Conservation (phyloP, 2,329 filamentous ascomycete species). For the Venturiaceae sp. region DNA sequence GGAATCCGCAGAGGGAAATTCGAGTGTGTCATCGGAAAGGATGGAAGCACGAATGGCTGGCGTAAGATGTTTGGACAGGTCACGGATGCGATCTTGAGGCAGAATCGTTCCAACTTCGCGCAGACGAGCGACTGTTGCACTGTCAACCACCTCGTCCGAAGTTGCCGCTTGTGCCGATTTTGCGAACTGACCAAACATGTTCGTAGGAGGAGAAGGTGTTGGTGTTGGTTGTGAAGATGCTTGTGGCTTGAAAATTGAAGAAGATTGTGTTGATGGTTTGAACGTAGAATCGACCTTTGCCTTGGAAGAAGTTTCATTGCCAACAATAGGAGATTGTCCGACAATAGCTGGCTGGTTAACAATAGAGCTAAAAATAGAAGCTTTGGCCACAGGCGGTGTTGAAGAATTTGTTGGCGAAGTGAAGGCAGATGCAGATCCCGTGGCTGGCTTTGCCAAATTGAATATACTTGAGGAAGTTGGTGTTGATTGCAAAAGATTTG, state of each 20-base stretch:
- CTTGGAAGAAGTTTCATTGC: not conserved
- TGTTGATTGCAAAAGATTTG: not conserved
- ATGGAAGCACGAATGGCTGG: not conserved
- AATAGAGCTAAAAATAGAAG: not conserved
- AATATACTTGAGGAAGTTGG: not conserved
- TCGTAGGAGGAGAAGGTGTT: not conserved
- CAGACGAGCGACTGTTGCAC: not conserved
- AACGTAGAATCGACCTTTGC: not conserved
- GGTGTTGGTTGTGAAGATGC: not conserved
- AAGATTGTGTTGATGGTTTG: not conserved
- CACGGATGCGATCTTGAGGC: not conserved
- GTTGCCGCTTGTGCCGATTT: not conserved
- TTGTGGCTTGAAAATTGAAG: not conserved
- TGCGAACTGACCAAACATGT: not conserved
- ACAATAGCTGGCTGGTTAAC: not conserved
- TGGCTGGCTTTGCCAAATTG: not conserved
- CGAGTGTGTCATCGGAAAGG: not conserved
- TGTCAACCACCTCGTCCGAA: not conserved
- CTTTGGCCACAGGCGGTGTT: not conserved
- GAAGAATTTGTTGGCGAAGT: not conserved
- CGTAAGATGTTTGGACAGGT: not conserved
- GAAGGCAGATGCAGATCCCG: not conserved
- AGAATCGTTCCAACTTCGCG: not conserved
- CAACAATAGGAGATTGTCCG: not conserved
- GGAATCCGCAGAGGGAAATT: not conserved